phyloP scores from a whole-genome alignment of 1,139 yeast species.

The Geotrichum candidum region DNA sequence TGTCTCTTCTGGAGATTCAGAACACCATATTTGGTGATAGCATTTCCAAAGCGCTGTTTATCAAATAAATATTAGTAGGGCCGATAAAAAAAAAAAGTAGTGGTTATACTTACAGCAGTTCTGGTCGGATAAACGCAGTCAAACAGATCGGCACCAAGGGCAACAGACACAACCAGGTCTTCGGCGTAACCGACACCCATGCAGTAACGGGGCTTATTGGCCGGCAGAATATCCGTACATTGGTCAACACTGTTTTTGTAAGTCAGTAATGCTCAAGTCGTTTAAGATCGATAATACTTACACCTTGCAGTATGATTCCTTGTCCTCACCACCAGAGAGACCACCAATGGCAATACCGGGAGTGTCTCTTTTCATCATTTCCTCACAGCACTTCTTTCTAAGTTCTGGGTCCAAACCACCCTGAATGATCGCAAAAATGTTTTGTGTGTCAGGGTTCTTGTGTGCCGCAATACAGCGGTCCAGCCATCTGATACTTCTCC shows the following conservation, averaged over 20 bases:
- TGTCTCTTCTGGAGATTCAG: constrained; percentile 35
- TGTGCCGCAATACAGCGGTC: constrained; percentile 43
- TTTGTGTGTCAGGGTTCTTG: constrained; percentile 40
- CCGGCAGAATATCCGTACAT: constrained; percentile 41
- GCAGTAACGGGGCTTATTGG: constrained; percentile 41
- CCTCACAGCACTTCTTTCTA: constrained; percentile 38
- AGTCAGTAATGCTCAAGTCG: constrained; percentile 1
- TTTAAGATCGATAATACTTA: constrained; percentile 4
- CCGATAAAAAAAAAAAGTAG: neutral
- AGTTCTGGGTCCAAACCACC: constrained; percentile 42
- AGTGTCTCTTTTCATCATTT: constrained; percentile 41
- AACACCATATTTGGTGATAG: constrained; percentile 38
- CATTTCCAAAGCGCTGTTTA: constrained; percentile 39
- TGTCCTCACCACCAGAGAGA: constrained; percentile 43
- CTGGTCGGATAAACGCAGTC: constrained; percentile 45
- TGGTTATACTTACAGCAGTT: constrained; percentile 32
- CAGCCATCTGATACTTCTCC: constrained; percentile 41
- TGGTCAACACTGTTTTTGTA: constrained; percentile 27
- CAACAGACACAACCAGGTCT: constrained; percentile 42
- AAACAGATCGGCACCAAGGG: constrained; percentile 43
- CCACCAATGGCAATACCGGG: constrained; percentile 47
- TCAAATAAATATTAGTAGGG: neutral
- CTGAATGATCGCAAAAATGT: constrained; percentile 42
- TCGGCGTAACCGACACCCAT: constrained; percentile 48
- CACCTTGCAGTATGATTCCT: constrained; percentile 37